These are phyloP conservation scores for Metschnikowia lunata DNA, from an alignment of 805 yeast species.

Conservation along the genomic window DNA sequence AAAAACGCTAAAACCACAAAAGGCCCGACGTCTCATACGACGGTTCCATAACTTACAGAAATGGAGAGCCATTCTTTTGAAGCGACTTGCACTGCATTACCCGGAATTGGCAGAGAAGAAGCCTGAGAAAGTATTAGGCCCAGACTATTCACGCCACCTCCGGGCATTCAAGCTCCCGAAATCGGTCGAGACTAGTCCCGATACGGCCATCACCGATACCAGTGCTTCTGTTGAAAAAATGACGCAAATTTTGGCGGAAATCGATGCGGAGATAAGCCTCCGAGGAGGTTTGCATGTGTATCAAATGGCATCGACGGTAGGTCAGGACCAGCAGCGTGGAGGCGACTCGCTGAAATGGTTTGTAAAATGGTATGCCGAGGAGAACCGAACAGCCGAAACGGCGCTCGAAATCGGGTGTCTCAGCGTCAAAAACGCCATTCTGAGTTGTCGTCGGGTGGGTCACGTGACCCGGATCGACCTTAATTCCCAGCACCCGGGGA, in stretches of 20 bases:
- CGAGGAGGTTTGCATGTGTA: slow-evolving; percentile 78
- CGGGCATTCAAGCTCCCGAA: slow-evolving; percentile 6
- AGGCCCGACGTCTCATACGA: slow-evolving; percentile 73
- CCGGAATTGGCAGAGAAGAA: slow-evolving; percentile 20
- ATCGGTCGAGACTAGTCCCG: slow-evolving; percentile 10
- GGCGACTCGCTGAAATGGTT: slow-evolving; percentile 87
- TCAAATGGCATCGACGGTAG: slow-evolving; percentile 81
- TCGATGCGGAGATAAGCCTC: slow-evolving; percentile 56
- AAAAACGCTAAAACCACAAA: slow-evolving; percentile 55
- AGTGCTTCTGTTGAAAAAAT: slow-evolving; percentile 14
- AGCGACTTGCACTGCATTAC: slow-evolving; percentile 22
- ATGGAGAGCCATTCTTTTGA: slow-evolving; percentile 41
- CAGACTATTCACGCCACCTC: slow-evolving; percentile 5
- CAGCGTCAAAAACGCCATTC: slow-evolving; percentile 61
- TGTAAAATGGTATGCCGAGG: slow-evolving; percentile 52
- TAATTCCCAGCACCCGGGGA: slow-evolving; percentile 70
- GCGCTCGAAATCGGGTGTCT: slow-evolving; percentile 86
- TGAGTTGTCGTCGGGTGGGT: slow-evolving; percentile 52
- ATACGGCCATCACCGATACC: slow-evolving; percentile 17
- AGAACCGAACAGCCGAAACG: slow-evolving; percentile 8
- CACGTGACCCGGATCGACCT: slow-evolving; percentile 67
- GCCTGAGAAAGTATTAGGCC: slow-evolving; percentile 16
- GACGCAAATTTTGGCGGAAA: slow-evolving; percentile 40
- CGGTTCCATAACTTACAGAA: slow-evolving; percentile 70
- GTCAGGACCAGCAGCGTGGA: slow-evolving; percentile 75